These are phyloP conservation scores for Corniculantispora saksenae DNA, from an alignment of 2,329 filamentous ascomycete genomes.

Conservation along the genomic window DNA sequence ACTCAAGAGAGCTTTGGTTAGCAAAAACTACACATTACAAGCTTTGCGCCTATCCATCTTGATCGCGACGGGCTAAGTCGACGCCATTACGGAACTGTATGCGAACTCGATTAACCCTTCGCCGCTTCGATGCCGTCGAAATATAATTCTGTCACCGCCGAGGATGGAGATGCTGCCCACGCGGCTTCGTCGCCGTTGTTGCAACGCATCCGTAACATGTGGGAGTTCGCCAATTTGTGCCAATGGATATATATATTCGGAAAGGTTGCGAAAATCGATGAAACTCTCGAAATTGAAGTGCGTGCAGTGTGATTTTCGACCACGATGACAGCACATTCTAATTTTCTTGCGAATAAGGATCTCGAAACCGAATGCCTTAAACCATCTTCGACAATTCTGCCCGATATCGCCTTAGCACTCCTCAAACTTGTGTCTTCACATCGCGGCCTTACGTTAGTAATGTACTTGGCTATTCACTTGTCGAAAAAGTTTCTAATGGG, in stretches of 20 bases:
- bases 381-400: slow-evolving; percentile 70
- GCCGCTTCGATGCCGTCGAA: slow-evolving; percentile 9
- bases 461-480: not conserved
- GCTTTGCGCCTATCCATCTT: not conserved
- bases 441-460: slow-evolving; percentile 80
- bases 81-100: not conserved
- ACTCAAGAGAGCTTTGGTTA: not conserved
- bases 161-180: slow-evolving; percentile 2
- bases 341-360: slow-evolving; percentile 55
- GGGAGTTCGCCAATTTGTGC: slow-evolving; percentile 92
- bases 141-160: not conserved
- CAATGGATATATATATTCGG: slow-evolving; percentile 95
- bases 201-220: slow-evolving; percentile 78
- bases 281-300: slow-evolving; percentile 89
- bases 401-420: slow-evolving; percentile 80
- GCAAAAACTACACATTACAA: not conserved
- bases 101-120: not conserved
- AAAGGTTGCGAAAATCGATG: slow-evolving; percentile 83
- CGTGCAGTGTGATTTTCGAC: slow-evolving; percentile 4
- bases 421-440: slow-evolving; percentile 94
- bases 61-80: not conserved
- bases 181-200: slow-evolving; percentile 48
- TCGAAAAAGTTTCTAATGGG: not conserved
- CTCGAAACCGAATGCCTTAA: slow-evolving; percentile 87
- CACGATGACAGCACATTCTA: not conserved